Conservation (phyloP, 768 basidiomycete genomes). For the Trametes elegans region DNA sequence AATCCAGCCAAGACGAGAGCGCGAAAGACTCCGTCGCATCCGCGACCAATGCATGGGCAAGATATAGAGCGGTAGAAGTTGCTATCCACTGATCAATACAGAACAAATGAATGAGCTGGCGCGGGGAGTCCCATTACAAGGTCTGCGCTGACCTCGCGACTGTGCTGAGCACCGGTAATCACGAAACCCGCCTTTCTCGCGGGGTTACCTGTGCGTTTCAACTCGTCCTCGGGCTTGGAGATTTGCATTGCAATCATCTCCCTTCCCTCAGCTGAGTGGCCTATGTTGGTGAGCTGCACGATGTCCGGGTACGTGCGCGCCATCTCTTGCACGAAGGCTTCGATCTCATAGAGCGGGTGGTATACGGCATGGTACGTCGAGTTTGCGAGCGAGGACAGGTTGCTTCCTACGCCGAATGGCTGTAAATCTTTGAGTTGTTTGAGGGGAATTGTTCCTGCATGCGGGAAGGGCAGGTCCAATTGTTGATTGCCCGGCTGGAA, state of each 20-base stretch:
- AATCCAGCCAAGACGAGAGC: slow-evolving; percentile 47
- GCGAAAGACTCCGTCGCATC: slow-evolving; percentile 46
- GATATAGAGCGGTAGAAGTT: slow-evolving; percentile 67
- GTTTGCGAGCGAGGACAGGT: slow-evolving; percentile 28
- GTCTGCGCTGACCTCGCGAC: slow-evolving; percentile 58
- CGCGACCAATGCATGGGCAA: slow-evolving; percentile 67
- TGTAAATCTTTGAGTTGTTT: slow-evolving; percentile 14
- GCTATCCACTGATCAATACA: slow-evolving; percentile 66
- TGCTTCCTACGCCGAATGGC: slow-evolving; percentile 15
- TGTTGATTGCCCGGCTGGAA: slow-evolving; percentile 29
- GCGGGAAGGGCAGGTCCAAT: slow-evolving; percentile 10
- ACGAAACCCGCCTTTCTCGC: slow-evolving; percentile 49
- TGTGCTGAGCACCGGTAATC: slow-evolving; percentile 71
- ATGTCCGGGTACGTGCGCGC: slow-evolving; percentile 44
- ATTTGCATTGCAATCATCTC: slow-evolving; percentile 58
- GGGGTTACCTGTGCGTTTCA: slow-evolving; percentile 1
- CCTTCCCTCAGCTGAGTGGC: slow-evolving; percentile 56
- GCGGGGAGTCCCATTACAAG: background rate
- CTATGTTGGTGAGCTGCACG: slow-evolving; percentile 47
- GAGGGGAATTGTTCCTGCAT: slow-evolving; percentile 19
- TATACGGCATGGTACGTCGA: slow-evolving; percentile 44
- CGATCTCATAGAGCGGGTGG: slow-evolving; percentile 55
- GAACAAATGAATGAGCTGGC: background rate
- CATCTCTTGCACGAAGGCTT: slow-evolving; percentile 50
- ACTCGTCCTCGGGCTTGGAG: slow-evolving; percentile 27